Evolutionary conservation across 1,284 basidiomycete genomes (phyloP).

Genomic region (Cutaneotrichosporon sp.): DNA sequence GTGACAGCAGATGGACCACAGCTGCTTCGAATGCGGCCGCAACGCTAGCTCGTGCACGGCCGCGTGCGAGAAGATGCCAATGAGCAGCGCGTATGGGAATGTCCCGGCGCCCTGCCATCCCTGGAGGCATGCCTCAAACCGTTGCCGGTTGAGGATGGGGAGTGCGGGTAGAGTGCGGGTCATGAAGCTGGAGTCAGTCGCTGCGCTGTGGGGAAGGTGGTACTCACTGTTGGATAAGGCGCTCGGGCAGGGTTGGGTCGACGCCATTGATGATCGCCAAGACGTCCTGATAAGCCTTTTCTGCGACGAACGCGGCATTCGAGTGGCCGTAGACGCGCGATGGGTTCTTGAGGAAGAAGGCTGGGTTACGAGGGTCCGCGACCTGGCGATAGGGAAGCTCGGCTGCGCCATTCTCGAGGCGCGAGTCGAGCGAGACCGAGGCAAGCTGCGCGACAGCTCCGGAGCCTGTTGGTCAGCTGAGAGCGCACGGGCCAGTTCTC

Average conservation of each 20-base stretch:
- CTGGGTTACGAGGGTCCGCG: constrained; percentile 24
- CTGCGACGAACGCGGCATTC: constrained; percentile 22
- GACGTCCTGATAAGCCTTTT: constrained; percentile 22
- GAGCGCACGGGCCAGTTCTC: neutral
- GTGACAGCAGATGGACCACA: constrained; percentile 28
- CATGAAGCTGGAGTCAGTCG: constrained; percentile 23
- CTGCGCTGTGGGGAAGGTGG: neutral
- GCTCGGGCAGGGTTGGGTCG: constrained; percentile 17
- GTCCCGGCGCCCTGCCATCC: constrained; percentile 20
- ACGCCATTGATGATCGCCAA: constrained; percentile 9
- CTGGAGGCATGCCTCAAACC: constrained; percentile 26
- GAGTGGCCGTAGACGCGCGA: constrained; percentile 24
- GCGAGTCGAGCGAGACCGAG: constrained; percentile 18
- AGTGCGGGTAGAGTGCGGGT: constrained; percentile 27
- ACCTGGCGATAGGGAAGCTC: constrained; percentile 27
- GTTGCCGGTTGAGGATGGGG: constrained; percentile 30
- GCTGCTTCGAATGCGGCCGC: constrained; percentile 12
- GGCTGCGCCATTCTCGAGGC: constrained; percentile 14
- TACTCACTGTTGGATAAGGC: constrained; percentile 26
- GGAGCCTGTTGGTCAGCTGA: constrained; percentile 9
- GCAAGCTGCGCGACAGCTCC: constrained; percentile 24
- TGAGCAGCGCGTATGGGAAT: constrained; percentile 29
- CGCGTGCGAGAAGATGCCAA: constrained; percentile 27
- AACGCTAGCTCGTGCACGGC: constrained; percentile 27
- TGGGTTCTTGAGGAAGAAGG: constrained; percentile 28